Evolutionary conservation across 192 early-diverging fungal species (phyloP).

Genomic region (Coemansia aciculifera): DNA sequence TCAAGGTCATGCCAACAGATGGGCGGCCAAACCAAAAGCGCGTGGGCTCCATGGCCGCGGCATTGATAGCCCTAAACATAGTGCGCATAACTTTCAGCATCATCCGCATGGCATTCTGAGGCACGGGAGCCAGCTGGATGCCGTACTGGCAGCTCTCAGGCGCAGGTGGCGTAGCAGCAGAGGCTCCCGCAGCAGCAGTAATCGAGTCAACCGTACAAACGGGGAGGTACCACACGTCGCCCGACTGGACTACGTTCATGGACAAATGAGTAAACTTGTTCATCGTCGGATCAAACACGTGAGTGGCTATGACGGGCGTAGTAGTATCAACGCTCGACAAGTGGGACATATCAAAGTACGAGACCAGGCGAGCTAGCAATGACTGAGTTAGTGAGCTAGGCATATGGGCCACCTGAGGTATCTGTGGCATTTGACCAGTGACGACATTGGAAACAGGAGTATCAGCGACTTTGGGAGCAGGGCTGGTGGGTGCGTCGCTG

Average conservation of each 20-base stretch:
- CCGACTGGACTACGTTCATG: conserved; percentile 12
- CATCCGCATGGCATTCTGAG: conserved; percentile 3
- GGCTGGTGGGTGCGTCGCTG: background rate
- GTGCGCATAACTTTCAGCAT: background rate
- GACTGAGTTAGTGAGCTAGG: background rate
- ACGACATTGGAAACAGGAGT: background rate
- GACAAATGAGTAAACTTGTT: conserved; percentile 29
- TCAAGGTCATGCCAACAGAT: background rate
- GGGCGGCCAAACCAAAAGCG: background rate
- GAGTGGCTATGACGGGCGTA: conserved; percentile 13
- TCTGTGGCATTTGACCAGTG: background rate
- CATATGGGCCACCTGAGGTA: background rate
- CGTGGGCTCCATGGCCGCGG: background rate
- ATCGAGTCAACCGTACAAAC: conserved; percentile 32
- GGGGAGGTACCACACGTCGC: conserved; percentile 24
- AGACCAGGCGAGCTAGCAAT: conserved; percentile 16
- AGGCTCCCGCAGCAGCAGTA: background rate
- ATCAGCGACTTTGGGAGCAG: background rate
- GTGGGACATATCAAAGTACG: conserved; percentile 24
- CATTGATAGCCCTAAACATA: background rate
- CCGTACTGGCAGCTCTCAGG: conserved; percentile 17
- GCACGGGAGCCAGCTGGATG: conserved; percentile 25
- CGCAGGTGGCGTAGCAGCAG: background rate
- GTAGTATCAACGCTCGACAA: conserved; percentile 8
- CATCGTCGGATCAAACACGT: conserved; percentile 25